These are phyloP conservation scores for Heterococcus sp. DNA, from an alignment of 108 stramenopile genomes.

Conservation along the genomic window DNA sequence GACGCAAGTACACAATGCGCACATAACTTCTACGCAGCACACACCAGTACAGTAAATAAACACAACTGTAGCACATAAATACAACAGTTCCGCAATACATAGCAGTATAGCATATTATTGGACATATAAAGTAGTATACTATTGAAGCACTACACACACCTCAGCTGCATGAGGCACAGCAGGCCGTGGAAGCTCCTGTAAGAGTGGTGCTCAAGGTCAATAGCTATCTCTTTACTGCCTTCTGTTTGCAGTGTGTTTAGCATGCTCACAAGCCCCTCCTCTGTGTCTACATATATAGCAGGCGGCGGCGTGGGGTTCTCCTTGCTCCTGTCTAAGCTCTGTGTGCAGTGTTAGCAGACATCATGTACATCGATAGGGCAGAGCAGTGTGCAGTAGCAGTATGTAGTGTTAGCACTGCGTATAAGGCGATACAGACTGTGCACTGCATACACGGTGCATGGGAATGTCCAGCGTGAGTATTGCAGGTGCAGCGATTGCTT, in stretches of 20 bases:
- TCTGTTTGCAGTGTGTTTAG: conserved; percentile 24
- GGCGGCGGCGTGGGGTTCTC: neutral
- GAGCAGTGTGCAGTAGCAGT: neutral
- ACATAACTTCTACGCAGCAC: no score
- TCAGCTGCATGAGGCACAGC: conserved; percentile 89
- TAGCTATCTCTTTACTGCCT: conserved; percentile 33
- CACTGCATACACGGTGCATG: no score
- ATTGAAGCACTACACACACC: no score
- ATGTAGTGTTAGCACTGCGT: neutral
- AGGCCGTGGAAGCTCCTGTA: conserved; percentile 82
- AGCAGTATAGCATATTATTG: no score
- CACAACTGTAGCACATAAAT: no score
- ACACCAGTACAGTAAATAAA: no score
- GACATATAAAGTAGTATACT: no score
- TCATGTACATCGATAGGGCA: neutral
- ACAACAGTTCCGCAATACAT: no score
- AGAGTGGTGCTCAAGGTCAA: conserved; percentile 73
- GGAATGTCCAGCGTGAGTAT: no score
- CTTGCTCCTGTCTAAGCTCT: neutral
- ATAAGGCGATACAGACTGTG: neutral
- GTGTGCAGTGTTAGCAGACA: neutral
- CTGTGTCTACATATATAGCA: conserved; percentile 28
- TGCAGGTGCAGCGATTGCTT: no score
- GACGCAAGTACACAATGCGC: no score
- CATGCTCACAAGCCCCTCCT: conserved; percentile 24